Evolutionary conservation across 1,284 basidiomycete species (phyloP).

Genomic region (Ceratobasidium sp.): DNA sequence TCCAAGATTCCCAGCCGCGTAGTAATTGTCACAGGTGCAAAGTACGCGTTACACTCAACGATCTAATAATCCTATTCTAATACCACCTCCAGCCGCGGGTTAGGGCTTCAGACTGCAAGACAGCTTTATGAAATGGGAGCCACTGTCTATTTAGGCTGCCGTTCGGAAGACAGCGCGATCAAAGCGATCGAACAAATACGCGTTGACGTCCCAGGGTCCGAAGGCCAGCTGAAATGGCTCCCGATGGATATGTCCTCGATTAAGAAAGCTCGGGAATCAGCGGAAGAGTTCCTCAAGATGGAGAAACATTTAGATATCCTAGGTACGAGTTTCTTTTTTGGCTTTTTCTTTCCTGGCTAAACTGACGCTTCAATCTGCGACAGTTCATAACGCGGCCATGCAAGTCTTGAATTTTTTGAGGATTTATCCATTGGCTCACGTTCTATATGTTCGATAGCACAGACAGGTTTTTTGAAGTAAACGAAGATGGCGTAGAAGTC

Average conservation of each 20-base stretch:
- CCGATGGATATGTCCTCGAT: conserved; percentile 18
- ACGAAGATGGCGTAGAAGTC: conserved; percentile 8
- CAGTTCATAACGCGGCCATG: conserved; percentile 15
- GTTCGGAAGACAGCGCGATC: conserved; percentile 2
- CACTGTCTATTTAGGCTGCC: conserved; percentile 26
- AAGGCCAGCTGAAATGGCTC: conserved; percentile 27
- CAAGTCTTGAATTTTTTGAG: neutral
- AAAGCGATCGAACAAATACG: conserved; percentile 1
- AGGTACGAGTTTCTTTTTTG: neutral
- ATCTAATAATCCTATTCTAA: neutral
- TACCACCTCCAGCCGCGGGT: neutral
- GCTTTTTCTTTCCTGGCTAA: neutral
- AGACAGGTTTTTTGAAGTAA: neutral
- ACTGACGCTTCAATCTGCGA: neutral
- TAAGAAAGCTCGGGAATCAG: conserved; percentile 12
- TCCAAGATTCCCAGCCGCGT: neutral
- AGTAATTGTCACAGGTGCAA: neutral
- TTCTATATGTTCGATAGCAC: neutral
- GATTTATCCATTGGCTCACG: neutral
- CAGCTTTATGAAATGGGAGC: conserved; percentile 28
- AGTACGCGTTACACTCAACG: neutral
- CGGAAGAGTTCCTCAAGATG: conserved; percentile 8
- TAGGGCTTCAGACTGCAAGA: conserved; percentile 23
- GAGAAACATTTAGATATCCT: conserved; percentile 30
- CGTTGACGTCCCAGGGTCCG: conserved; percentile 1